These are phyloP conservation scores for Waltiozyma sp. DNA, from an alignment of 1,139 yeast species.

Conservation along the genomic window DNA sequence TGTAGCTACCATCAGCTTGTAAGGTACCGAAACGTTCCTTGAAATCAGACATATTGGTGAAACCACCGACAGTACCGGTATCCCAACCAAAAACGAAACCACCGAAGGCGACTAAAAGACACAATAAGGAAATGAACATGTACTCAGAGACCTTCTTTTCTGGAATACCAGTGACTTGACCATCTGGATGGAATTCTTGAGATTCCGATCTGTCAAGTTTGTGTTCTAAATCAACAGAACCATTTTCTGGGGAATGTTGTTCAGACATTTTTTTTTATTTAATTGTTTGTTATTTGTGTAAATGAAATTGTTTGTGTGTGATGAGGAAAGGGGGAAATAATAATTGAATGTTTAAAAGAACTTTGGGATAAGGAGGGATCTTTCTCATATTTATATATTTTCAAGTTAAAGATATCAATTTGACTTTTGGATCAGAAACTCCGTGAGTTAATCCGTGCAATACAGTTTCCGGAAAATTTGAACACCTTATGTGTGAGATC, in stretches of 20 bases:
- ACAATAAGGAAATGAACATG: not conserved
- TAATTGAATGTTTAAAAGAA: not conserved
- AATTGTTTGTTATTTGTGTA: too few relatives aligned
- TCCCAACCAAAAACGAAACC: conserved; percentile 64
- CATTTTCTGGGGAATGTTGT: not conserved
- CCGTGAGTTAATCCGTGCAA: not conserved
- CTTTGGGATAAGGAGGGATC: not conserved
- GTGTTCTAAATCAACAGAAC: not conserved
- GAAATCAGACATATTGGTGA: conserved; percentile 58
- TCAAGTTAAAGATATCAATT: too few relatives aligned
- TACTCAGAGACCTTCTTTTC: not conserved
- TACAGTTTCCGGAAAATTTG: not conserved
- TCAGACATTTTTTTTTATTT: not conserved
- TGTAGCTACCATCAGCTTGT: conserved; percentile 20
- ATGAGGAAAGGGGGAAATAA: not conserved
- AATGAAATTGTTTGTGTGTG: not conserved
- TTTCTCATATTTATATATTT: too few relatives aligned
- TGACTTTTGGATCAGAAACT: not conserved
- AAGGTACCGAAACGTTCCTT: conserved; percentile 34
- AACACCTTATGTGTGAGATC: not conserved
- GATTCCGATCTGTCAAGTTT: not conserved
- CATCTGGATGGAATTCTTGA: not conserved
- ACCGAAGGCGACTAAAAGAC: conserved; percentile 31
- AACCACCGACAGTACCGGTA: conserved; percentile 68
- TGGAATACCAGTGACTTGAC: conserved; percentile 1